Evolutionary conservation across 495 filamentous ascomycete species (phyloP).

Genomic region (Podospora anserina): DNA sequence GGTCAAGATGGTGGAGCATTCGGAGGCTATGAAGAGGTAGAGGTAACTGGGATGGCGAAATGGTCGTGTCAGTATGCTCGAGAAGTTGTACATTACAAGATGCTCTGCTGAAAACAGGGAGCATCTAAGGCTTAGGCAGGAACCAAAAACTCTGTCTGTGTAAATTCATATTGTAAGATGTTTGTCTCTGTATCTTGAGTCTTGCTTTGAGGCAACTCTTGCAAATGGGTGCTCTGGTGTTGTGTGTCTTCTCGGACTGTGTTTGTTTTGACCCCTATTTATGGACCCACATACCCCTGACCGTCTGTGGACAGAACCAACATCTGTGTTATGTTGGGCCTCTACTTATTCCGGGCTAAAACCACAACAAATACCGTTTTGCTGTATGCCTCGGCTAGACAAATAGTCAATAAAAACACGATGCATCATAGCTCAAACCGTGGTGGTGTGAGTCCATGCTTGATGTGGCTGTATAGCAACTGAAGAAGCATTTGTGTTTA

Average conservation of each 20-base stretch:
- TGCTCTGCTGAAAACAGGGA: not conserved
- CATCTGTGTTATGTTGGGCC: not conserved
- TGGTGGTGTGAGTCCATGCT: not conserved
- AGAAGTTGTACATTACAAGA: not conserved
- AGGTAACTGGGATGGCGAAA: not conserved
- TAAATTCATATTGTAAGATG: not conserved
- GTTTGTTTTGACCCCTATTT: not conserved
- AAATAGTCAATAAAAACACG: not conserved
- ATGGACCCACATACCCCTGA: not conserved
- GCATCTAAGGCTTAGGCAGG: not conserved
- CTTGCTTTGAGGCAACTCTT: not conserved
- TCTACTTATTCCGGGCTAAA: not conserved
- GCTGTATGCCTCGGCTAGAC: not conserved
- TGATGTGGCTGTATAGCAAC: not conserved
- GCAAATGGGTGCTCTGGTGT: not conserved
- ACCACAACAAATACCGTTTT: not conserved
- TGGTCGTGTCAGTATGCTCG: not conserved
- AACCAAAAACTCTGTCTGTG: not conserved
- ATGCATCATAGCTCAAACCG: not conserved
- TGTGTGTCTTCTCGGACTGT: not conserved
- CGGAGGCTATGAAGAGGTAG: constrained; percentile 4
- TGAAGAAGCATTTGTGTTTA: not conserved
- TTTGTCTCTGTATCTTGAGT: not conserved
- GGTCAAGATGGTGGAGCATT: constrained; percentile 11
- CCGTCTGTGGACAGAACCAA: not conserved